Evolutionary conservation across 768 basidiomycete species (phyloP), one percentile per base, ranked within the genome.

Genomic region (Boletus vermiculosoides): DNA sequence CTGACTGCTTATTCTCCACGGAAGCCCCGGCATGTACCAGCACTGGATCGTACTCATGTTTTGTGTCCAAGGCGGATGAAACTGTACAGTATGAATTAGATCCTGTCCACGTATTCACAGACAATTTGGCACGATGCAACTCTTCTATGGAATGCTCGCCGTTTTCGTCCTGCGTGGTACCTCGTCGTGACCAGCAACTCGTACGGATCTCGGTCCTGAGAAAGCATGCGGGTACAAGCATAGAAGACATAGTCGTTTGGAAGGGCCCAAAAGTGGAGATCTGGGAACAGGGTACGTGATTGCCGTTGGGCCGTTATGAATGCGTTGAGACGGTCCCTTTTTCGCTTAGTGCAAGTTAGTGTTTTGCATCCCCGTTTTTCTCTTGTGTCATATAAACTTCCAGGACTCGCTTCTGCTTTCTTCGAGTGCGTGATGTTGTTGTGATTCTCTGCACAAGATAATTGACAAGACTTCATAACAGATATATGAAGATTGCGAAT

Each of bases 191-290:
- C 37, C 78, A 81, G 37, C 74, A 78, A 22, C 75, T 92, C 3
- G 61, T 90, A 30, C 78, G 90, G 47, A 71, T 93, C 13, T 79
- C 76, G 0, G 66, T 87, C 7, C 68, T 66, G 33, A 50, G 22
- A 33, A 13, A 48, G 25, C 20, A 42, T 12, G 41, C 28, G 10
- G 23, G 30, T 13, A 31, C n/a, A 23, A 44, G 12, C 2, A 36
- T 33, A 12, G 62, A 77, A 34, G 67, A 75, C 40, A 74, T 84
- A 1, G 70, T 93, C 4, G 66, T 94, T 3, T 95, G 91, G 90
- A 84, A 80, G 56, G 92, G 92, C 0, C 84, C 88, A 6, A 73
- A 72, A 10, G 63, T 62, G 18, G 90, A 92, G 70, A 76, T 94
- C 1, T 80, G 78, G 73, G 82, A 86, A 51, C 79, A 87, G 78